Conservation (phyloP, 768 basidiomycete species). For the Leccinum disarticulatum region DNA sequence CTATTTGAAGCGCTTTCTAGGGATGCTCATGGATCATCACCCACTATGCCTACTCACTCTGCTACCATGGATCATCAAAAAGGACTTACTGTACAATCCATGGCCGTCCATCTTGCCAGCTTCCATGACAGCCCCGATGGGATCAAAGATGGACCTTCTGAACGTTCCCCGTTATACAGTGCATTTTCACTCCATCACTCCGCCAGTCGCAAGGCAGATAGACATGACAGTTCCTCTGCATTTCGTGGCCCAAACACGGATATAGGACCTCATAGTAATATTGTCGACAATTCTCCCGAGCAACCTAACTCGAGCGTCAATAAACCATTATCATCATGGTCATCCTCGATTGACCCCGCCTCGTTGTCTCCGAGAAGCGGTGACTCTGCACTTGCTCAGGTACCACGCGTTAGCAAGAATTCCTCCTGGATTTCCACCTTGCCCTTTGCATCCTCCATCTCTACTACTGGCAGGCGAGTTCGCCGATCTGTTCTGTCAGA, state of each 20-base stretch:
- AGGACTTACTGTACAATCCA: no score
- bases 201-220: neutral
- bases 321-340: neutral
- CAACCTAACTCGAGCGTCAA: neutral
- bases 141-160: neutral
- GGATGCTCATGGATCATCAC: neutral
- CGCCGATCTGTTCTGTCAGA: constrained; percentile 50
- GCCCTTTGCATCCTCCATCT: constrained; percentile 26
- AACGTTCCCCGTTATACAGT: constrained; percentile 20
- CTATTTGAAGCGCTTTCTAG: neutral
- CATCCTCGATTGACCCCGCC: neutral
- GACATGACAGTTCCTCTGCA: neutral
- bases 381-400: neutral
- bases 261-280: neutral
- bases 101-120: no score
- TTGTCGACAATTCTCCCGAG: no score
- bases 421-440: constrained; percentile 32
- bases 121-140: neutral
- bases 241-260: neutral
- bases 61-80: neutral
- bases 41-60: neutral
- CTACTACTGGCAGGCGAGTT: constrained; percentile 41
- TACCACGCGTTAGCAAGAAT: constrained; percentile 10
- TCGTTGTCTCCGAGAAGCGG: neutral
- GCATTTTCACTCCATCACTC: neutral